A percentile compares a stretch with the other conserved stretches of the same genome.
phyloP scores from a whole-genome alignment of 2,329 filamentous ascomycete genomes.

The Phaeosphaeriaceae sp. region DNA sequence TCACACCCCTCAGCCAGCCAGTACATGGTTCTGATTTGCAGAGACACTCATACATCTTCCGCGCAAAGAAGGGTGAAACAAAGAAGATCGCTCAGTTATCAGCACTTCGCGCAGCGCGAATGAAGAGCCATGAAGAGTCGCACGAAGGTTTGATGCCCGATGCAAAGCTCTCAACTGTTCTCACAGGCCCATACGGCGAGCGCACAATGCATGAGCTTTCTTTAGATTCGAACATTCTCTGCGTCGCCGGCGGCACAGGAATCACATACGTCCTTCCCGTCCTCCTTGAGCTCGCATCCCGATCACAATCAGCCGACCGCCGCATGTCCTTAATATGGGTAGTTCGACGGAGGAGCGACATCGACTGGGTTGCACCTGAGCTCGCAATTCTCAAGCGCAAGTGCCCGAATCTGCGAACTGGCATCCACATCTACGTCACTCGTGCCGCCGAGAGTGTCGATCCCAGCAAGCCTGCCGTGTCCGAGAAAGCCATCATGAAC shows the following conservation, averaged over 20 bases:
- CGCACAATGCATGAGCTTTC: conserved; percentile 30
- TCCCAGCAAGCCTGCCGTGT: conserved; percentile 16
- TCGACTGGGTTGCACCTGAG: conserved; percentile 46
- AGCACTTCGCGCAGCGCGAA: conserved; percentile 29
- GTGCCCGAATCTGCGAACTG: conserved; percentile 29
- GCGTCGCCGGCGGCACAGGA: conserved; percentile 47
- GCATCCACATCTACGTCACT: conserved; percentile 44
- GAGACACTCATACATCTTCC: conserved; percentile 45
- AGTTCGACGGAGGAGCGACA: conserved; percentile 38
- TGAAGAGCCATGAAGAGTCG: conserved; percentile 26
- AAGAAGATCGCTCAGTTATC: conserved; percentile 42
- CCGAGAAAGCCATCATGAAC: conserved; percentile 27
- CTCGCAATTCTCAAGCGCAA: conserved; percentile 39
- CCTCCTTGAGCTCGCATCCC: conserved; percentile 35
- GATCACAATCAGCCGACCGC: conserved; percentile 29
- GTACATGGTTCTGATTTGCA: conserved; percentile 31
- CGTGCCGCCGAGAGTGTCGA: conserved; percentile 32
- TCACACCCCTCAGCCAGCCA: conserved; percentile 52
- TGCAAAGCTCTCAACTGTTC: conserved; percentile 38
- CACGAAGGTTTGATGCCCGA: conserved; percentile 30
- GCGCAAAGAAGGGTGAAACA: conserved; percentile 43
- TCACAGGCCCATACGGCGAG: conserved; percentile 46
- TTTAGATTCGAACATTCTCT: conserved; percentile 39
- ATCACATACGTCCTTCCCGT: conserved; percentile 48
- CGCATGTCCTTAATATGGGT: conserved; percentile 46